These are phyloP conservation scores for Salvia sclarea DNA, from an alignment of 305 asterid species.

Conservation along the genomic window DNA sequence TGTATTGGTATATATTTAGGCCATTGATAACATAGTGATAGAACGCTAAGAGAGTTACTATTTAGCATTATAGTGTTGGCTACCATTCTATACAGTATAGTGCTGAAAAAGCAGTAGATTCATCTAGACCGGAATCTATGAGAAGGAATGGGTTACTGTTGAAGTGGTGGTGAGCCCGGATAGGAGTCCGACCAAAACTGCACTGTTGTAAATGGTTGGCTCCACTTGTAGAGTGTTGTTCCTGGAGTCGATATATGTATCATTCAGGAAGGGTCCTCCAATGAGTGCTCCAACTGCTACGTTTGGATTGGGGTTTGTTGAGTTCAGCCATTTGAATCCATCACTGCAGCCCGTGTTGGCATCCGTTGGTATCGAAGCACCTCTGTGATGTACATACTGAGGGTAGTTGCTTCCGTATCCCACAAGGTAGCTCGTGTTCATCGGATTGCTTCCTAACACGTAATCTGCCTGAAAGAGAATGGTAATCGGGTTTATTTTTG, in stretches of 20 bases:
- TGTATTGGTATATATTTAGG: background rate
- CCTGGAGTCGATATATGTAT: slow-evolving; percentile 52
- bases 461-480: slow-evolving; percentile 48
- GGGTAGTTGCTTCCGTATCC: slow-evolving; percentile 64
- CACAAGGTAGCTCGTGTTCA: slow-evolving; percentile 60
- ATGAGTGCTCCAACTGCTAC: slow-evolving; percentile 64
- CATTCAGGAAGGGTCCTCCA: slow-evolving; percentile 68
- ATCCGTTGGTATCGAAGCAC: slow-evolving; percentile 61
- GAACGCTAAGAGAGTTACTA: background rate
- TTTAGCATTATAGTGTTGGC: background rate
- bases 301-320: slow-evolving; percentile 55
- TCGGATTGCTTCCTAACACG: slow-evolving; percentile 52
- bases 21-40: background rate
- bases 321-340: slow-evolving; percentile 68
- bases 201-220: slow-evolving; percentile 62
- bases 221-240: slow-evolving; percentile 56
- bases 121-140: background rate
- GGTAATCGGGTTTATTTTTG: background rate
- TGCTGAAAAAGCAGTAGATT: background rate
- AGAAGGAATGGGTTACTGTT: slow-evolving; percentile 41
- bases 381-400: slow-evolving; percentile 61
- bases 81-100: slow-evolving; percentile 15
- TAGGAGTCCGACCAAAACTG: slow-evolving; percentile 57
- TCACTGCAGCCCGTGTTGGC: slow-evolving; percentile 55
- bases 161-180: slow-evolving; percentile 58